Evolutionary conservation across 1,139 yeast species (phyloP).

Genomic region (Zygosaccharomyces sapae): DNA sequence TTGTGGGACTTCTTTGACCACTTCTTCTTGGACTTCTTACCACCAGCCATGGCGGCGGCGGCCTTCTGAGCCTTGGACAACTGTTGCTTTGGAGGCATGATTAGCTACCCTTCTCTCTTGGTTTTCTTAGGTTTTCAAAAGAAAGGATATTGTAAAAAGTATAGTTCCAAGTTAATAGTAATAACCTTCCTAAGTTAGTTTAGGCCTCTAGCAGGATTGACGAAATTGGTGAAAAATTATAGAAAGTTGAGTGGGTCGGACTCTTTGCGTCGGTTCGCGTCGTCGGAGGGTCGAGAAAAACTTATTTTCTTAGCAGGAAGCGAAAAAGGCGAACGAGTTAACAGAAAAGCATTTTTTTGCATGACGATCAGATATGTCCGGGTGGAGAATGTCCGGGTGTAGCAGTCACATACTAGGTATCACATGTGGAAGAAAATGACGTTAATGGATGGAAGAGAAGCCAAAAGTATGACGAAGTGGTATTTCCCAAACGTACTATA

Average conservation of each 20-base stretch:
- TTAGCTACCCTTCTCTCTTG: slow-evolving; percentile 20
- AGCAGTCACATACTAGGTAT: not conserved
- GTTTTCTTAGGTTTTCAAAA: slow-evolving; percentile 9
- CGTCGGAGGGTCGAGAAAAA: not conserved
- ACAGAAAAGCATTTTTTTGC: no score
- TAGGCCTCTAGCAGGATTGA: not conserved
- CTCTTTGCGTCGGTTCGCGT: not conserved
- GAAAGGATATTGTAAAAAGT: slow-evolving; percentile 6
- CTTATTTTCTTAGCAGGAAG: not conserved
- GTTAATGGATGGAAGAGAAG: no score
- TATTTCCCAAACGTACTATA: no score
- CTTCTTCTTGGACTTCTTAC: slow-evolving; percentile 99
- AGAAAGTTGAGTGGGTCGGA: not conserved
- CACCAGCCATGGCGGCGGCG: slow-evolving; percentile 99
- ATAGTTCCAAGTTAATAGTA: slow-evolving; percentile 1
- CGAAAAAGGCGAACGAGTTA: no score
- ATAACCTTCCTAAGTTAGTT: slow-evolving; percentile 9
- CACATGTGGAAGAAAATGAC: not conserved
- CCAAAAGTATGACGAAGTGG: no score
- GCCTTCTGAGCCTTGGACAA: slow-evolving; percentile 99
- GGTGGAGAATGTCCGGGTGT: not conserved
- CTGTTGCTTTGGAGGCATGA: slow-evolving; percentile 99
- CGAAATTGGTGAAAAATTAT: slow-evolving; percentile 1
- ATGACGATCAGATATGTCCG: no score
- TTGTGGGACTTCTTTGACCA: slow-evolving; percentile 99